A percentile compares a stretch with the other conserved stretches of the same genome.
Evolutionary conservation across 2,329 filamentous ascomycete species (phyloP).

Genomic region (Fusarium fracticaudum): DNA sequence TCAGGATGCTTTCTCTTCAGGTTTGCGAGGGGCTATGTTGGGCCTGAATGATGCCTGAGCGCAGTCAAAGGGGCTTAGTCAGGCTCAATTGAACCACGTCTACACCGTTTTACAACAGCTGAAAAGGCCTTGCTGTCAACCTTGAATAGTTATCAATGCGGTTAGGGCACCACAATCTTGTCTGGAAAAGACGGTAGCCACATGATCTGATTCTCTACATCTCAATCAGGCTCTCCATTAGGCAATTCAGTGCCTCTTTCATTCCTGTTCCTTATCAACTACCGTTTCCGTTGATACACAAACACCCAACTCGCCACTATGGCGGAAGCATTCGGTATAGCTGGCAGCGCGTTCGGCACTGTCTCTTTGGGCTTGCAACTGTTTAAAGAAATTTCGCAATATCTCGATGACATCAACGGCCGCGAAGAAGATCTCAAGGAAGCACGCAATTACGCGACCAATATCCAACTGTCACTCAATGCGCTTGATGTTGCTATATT

Average conservation of each 20-base stretch:
- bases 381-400: not conserved
- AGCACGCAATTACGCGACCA: not conserved
- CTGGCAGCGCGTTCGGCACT: not conserved
- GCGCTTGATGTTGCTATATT: not conserved
- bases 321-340: not conserved
- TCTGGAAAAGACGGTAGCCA: not conserved
- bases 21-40: not conserved
- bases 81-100: not conserved
- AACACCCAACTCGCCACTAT: fast-evolving
- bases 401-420: not conserved
- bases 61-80: fast-evolving
- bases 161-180: not conserved
- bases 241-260: fast-evolving
- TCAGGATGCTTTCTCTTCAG: no score
- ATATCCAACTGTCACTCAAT: fast-evolving
- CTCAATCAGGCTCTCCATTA: fast-evolving
- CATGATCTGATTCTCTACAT: no score
- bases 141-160: not conserved
- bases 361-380: not conserved
- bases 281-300: fast-evolving
- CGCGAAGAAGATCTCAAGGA: not conserved
- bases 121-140: not conserved
- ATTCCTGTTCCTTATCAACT: fast-evolving
- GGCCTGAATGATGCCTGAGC: fast-evolving
- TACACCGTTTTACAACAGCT: not conserved